Base-by-base conservation (phyloP, 345 rosid genomes). In the Eucalyptus regnans region DNA sequence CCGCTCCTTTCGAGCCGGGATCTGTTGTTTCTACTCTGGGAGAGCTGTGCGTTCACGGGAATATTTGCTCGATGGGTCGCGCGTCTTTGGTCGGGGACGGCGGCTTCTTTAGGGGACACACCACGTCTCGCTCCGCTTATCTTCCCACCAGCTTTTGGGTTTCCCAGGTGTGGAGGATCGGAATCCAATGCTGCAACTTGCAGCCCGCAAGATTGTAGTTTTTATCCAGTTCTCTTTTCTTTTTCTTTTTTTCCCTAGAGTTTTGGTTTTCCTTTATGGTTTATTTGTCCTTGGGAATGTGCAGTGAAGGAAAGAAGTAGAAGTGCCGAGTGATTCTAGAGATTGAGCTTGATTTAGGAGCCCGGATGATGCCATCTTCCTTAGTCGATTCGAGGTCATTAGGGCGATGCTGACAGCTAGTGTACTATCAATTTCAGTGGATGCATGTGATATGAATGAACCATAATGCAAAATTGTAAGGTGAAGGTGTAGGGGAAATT, bases 401-500 rank as follows among this genome's bases (percentile, higher is more conserved):
- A 5, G 23, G 81, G 81, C 46, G 13, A 37, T 31, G 81, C 7
- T 5, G 25, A 37, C 4, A 20, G 18, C 37, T 37, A 37, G 8
- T 33, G 46, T 7, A 20, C 44, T 3, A 33, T 71, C 12, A 12
- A 33, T 18, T 71, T 71, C 18, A 71, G 25, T 71, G 3, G 25
- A 37, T 71, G 81, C 12, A 18, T 9, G 83, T 20, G 83, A 18
- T 5, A 5, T 4, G 27, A 71, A 71, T 3, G 83, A 71, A 18
- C 13, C 13, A 33, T 13, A 18, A 7, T 33, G 46, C 81, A 33
- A 71, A 33, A 33, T 68, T 17, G 44, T 71, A 18, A 71, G 6
- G 23, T 9, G 9, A 41, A 33, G 44, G 2, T 33, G 81, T 5
- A 0, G 29, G 12, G 1, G 2, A 56, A 9, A 4, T 23, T 23